phyloP scores from a whole-genome alignment of 768 basidiomycete species.

The Leccinum subgranulosum region DNA sequence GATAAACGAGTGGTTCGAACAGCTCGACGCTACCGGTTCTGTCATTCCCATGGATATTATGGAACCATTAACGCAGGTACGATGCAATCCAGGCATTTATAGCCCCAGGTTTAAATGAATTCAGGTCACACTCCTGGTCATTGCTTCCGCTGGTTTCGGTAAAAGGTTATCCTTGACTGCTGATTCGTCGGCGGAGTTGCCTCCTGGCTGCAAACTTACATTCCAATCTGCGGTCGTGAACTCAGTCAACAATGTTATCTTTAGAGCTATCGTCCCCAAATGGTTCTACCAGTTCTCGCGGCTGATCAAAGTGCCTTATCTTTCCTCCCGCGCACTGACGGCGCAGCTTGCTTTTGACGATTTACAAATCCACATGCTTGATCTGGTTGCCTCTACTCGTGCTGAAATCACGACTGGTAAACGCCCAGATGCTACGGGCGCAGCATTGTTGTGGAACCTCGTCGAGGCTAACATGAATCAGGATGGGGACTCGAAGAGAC shows the following conservation, averaged over 20 bases:
- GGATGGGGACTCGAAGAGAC: conserved; percentile 26
- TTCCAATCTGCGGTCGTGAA: conserved; percentile 36
- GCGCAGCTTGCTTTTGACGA: conserved; percentile 35
- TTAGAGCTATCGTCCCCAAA: conserved; percentile 32
- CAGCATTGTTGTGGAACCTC: conserved; percentile 43
- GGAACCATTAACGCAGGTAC: conserved; percentile 13
- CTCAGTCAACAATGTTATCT: conserved; percentile 22
- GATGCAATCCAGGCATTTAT: background rate
- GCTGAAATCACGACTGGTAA: conserved; percentile 32
- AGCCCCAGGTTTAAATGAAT: background rate
- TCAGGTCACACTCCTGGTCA: conserved; percentile 37
- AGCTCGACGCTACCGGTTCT: conserved; percentile 27
- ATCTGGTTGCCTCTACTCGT: conserved; percentile 39
- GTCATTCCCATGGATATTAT: conserved; percentile 23
- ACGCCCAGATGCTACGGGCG: conserved; percentile 19
- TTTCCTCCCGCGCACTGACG: conserved; percentile 31
- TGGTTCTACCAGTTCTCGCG: conserved; percentile 30
- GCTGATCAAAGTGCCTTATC: conserved; percentile 32
- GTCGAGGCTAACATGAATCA: conserved; percentile 46
- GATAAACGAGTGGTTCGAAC: conserved; percentile 40
- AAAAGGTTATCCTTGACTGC: conserved; percentile 32
- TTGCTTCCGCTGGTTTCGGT: conserved; percentile 43
- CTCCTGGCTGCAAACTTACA: conserved; percentile 31
- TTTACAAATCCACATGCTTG: conserved; percentile 39
- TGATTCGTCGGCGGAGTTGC: conserved; percentile 25